These are phyloP conservation scores for Mycena crocata DNA, from an alignment of 768 basidiomycete genomes.

Conservation along the genomic window DNA sequence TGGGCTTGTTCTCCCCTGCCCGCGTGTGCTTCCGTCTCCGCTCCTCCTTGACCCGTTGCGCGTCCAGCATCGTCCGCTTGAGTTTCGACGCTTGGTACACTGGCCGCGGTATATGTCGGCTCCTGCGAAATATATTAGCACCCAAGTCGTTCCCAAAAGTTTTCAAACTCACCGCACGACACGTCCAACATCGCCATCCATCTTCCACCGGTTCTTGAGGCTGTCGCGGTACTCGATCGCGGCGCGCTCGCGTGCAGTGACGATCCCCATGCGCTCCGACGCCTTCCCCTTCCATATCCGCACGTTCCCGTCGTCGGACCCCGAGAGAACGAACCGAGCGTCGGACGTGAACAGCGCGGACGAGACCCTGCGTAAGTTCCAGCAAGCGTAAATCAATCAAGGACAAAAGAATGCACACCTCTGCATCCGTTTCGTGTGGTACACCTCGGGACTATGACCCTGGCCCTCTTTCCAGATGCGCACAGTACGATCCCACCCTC, in stretches of 20 bases:
- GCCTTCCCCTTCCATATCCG: constrained; percentile 96
- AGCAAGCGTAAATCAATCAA: not conserved
- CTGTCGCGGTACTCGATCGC: constrained; percentile 93
- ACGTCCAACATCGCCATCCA: constrained; percentile 83
- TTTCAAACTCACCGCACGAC: constrained; percentile 78
- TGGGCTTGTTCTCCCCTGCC: constrained; percentile 87
- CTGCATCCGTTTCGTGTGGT: constrained; percentile 99
- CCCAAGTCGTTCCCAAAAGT: not conserved
- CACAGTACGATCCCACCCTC: constrained; percentile 95
- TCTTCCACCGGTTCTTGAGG: constrained; percentile 90
- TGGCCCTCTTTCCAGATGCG: constrained; percentile 92
- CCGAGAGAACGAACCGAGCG: constrained; percentile 89
- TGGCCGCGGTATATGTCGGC: constrained; percentile 89
- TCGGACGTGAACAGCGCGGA: constrained; percentile 91
- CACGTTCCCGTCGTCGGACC: constrained; percentile 95
- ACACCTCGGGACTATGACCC: constrained; percentile 87
- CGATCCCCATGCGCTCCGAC: constrained; percentile 89
- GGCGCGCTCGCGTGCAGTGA: constrained; percentile 91
- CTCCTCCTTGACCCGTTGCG: constrained; percentile 92
- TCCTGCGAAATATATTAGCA: constrained; percentile 50
- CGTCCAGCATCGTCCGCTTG: constrained; percentile 94
- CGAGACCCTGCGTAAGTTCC: constrained; percentile 70
- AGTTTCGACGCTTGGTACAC: constrained; percentile 89
- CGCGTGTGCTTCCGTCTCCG: constrained; percentile 90
- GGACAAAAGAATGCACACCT: constrained; percentile 59